A percentile compares a stretch with the other conserved stretches of the same genome.
Conservation (phyloP, 2,329 filamentous ascomycete species). For the Neopestalotiopsis sp. region DNA sequence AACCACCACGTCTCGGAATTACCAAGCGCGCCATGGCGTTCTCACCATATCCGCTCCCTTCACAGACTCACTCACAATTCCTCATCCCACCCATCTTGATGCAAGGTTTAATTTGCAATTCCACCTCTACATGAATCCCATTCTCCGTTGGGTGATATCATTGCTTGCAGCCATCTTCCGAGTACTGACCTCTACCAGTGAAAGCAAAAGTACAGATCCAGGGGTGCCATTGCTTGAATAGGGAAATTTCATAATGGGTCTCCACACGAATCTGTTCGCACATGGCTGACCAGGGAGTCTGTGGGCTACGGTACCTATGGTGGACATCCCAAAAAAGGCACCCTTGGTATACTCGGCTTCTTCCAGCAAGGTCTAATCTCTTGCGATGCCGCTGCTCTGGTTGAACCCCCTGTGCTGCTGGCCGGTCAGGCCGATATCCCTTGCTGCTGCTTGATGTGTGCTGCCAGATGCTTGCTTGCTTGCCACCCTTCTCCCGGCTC, state of each 20-base stretch:
- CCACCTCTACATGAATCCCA: constrained; percentile 2
- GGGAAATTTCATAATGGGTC: not conserved
- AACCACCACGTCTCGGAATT: too few relatives aligned
- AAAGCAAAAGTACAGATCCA: constrained; percentile 8
- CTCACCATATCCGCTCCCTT: not conserved
- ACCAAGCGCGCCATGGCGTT: not conserved
- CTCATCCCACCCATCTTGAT: not conserved
- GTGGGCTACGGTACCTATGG: not conserved
- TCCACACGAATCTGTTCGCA: constrained; percentile 9
- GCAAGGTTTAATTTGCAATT: constrained; percentile 1
- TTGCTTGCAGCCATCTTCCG: not conserved
- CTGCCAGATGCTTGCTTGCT: not conserved
- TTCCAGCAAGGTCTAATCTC: constrained; percentile 11
- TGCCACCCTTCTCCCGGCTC: not conserved
- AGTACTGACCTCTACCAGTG: not conserved
- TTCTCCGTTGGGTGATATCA: constrained; percentile 8
- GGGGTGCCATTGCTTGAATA: not conserved
- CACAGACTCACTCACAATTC: not conserved
- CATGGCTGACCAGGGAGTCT: constrained; percentile 4
- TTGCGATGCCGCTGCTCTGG: not conserved
- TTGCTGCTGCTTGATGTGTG: not conserved
- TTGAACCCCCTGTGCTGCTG: not conserved
- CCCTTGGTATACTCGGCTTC: not conserved
- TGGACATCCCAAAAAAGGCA: not conserved
- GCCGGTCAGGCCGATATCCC: constrained; percentile 6